Conservation (phyloP, 345 rosid genomes). For the Eucalyptus albens region DNA sequence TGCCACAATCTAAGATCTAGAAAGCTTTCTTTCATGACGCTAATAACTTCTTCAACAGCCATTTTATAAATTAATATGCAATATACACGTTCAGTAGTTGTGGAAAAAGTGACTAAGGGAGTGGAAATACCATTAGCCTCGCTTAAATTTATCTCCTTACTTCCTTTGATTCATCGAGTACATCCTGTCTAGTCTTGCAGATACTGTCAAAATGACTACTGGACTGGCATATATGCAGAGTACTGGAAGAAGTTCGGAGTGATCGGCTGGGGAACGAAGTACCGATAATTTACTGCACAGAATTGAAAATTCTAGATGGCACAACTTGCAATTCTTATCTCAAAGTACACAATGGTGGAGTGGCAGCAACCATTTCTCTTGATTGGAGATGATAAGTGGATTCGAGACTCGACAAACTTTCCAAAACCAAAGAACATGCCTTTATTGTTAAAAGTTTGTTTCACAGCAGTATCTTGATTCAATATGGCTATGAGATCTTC, state of each 20-base stretch:
- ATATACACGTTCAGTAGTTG: not conserved
- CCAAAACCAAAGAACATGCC: constrained; percentile 11
- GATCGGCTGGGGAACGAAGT: not conserved
- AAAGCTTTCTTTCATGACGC: not conserved
- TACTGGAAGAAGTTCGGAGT: not conserved
- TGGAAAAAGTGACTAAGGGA: not conserved
- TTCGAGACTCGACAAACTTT: not conserved
- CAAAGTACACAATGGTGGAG: not conserved
- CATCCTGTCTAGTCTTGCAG: not conserved
- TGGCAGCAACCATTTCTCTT: not conserved
- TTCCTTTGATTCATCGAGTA: not conserved
- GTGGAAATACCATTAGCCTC: not conserved
- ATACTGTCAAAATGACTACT: not conserved
- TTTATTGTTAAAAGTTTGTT: constrained; percentile 55
- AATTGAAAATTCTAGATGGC: not conserved
- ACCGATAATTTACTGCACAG: not conserved
- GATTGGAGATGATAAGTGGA: not conserved
- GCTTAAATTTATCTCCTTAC: not conserved
- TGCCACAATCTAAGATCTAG: not conserved
- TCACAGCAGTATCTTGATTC: constrained; percentile 70
- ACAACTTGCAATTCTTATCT: not conserved
- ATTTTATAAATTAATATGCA: not conserved
- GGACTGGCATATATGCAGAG: not conserved
- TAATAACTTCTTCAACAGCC: not conserved
- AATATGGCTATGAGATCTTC: constrained; percentile 75